These are phyloP conservation scores for Excoecaria cochinchinensis DNA, from an alignment of 345 rosid species.

Conservation along the genomic window DNA sequence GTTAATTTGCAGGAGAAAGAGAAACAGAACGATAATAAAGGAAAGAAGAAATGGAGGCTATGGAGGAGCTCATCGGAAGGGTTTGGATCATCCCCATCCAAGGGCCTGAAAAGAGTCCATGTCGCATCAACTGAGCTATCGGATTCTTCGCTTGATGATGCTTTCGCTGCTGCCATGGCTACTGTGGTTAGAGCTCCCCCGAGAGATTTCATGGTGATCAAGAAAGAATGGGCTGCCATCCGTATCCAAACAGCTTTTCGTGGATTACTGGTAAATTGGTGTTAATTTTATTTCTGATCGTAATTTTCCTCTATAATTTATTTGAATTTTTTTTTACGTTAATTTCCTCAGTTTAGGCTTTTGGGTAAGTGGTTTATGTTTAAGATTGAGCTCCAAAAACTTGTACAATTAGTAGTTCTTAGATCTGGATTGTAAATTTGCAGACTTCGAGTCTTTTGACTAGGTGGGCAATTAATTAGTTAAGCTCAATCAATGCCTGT, in stretches of 20 bases:
- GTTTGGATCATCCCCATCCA: conserved; percentile 35
- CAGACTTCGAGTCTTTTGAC: neutral
- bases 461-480: neutral
- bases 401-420: neutral
- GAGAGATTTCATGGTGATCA: conserved; percentile 62
- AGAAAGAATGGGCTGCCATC: conserved; percentile 86
- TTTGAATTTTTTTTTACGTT: neutral
- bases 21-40: conserved; percentile 39
- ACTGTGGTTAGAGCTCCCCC: conserved; percentile 72
- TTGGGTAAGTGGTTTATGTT: too few species aligned
- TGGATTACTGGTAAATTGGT: conserved; percentile 60
- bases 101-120: conserved; percentile 44
- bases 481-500: neutral
- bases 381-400: neutral
- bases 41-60: conserved; percentile 81
- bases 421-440: neutral
- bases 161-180: conserved; percentile 66
- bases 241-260: conserved; percentile 86
- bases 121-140: conserved; percentile 49
- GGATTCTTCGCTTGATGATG: conserved; percentile 52
- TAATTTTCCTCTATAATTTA: too few species aligned
- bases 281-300: neutral
- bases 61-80: conserved; percentile 93
- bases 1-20: conserved; percentile 47
- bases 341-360: too few species aligned